Evolutionary conservation across 2,329 filamentous ascomycete species (phyloP).

Genomic region (Penicillium sp.): DNA sequence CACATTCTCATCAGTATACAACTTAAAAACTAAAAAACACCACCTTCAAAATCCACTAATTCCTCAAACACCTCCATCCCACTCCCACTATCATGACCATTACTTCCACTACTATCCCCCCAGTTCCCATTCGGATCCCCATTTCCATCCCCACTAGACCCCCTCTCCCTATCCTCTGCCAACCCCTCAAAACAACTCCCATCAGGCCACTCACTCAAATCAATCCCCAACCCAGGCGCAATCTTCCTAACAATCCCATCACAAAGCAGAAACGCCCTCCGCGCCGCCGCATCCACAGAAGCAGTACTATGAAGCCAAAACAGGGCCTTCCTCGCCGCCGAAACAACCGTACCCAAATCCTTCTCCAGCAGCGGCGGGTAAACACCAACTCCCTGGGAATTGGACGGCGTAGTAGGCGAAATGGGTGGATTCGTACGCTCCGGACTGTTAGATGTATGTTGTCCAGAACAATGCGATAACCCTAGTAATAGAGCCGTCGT

Average conservation of each 20-base stretch:
- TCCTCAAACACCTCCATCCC: conserved; percentile 21
- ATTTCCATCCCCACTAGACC: neutral
- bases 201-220: conserved; percentile 34
- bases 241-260: conserved; percentile 34
- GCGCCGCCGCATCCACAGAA: conserved; percentile 30
- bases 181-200: conserved; percentile 8
- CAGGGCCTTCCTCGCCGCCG: conserved; percentile 38
- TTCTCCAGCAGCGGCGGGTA: conserved; percentile 25
- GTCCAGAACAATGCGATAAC: conserved; percentile 27
- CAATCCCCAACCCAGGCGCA: conserved; percentile 31
- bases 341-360: conserved; percentile 26
- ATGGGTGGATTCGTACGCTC: neutral
- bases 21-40: neutral
- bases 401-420: neutral
- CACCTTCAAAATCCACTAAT: conserved; percentile 21
- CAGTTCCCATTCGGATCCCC: conserved; percentile 1
- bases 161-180: neutral
- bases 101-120: neutral
- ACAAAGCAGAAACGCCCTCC: conserved; percentile 39
- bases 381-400: neutral
- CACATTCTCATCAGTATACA: neutral
- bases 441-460: neutral
- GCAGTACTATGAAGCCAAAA: conserved; percentile 40
- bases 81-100: neutral
- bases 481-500: conserved; percentile 43